Percentiles rank a stretch among this genome's conserved stretches.
phyloP scores from a whole-genome alignment of 495 filamentous ascomycete genomes.

The Aspergillus avenaceus region DNA sequence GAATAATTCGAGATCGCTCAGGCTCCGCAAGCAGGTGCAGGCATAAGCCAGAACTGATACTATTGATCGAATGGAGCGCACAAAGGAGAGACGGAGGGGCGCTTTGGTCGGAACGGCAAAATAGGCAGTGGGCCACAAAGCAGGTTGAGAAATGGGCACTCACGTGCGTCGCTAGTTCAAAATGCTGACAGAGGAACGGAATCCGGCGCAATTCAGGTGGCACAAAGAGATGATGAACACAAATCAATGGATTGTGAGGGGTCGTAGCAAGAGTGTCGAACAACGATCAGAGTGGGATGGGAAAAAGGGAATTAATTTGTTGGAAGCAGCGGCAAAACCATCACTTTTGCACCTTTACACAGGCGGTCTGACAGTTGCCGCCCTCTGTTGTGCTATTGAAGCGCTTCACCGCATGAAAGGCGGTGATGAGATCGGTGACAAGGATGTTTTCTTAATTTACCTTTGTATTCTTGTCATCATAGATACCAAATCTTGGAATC shows the following conservation, averaged over 20 bases:
- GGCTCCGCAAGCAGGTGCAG: background rate
- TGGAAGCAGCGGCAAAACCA: slow-evolving; percentile 36
- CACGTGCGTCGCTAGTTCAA: background rate
- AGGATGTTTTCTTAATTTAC: slow-evolving; percentile 1
- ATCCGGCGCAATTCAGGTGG: background rate
- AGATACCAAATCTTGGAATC: too few species aligned
- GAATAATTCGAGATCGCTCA: background rate
- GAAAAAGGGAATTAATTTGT: slow-evolving; percentile 8
- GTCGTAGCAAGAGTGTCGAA: background rate
- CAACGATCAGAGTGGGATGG: slow-evolving; percentile 15
- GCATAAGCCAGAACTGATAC: background rate
- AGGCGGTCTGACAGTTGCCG: slow-evolving; percentile 38
- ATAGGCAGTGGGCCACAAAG: slow-evolving; percentile 9
- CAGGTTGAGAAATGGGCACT: slow-evolving; percentile 8
- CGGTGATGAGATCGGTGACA: slow-evolving; percentile 36
- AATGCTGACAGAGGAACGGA: background rate
- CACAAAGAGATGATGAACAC: background rate
- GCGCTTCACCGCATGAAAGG: slow-evolving; percentile 45
- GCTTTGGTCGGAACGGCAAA: slow-evolving; percentile 15
- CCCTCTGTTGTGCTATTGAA: slow-evolving; percentile 14
- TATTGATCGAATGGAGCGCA: slow-evolving; percentile 5
- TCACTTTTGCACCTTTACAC: slow-evolving; percentile 29
- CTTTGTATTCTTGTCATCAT: background rate
- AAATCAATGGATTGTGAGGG: background rate
- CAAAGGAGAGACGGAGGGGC: slow-evolving; percentile 9